These are phyloP conservation scores for Ustilago xerochloae DNA, from an alignment of 1,284 basidiomycete species.

Conservation along the genomic window DNA sequence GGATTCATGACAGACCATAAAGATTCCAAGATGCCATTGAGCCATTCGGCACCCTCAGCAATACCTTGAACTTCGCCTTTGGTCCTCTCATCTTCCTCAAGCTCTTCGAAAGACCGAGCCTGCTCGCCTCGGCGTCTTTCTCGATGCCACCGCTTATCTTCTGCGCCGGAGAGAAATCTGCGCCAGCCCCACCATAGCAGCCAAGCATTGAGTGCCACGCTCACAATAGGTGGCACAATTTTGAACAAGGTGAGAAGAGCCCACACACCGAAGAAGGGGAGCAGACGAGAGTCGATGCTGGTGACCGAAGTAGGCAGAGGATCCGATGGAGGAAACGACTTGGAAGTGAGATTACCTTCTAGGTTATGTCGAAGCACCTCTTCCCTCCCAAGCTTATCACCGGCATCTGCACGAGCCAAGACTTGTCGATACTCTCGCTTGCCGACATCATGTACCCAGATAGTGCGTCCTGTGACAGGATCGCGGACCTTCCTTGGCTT, in stretches of 20 bases:
- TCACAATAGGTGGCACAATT: conserved; percentile 10
- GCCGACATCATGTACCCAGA: conserved; percentile 36
- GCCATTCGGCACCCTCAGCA: conserved; percentile 53
- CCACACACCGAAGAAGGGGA: conserved; percentile 39
- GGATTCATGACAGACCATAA: conserved; percentile 54
- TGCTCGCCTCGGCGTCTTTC: conserved; percentile 31
- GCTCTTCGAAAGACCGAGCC: conserved; percentile 12
- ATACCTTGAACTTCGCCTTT: conserved; percentile 10
- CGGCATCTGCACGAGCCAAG: conserved; percentile 13
- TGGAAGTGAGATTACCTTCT: conserved; percentile 22
- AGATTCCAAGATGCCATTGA: conserved; percentile 45
- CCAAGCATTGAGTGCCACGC: conserved; percentile 43
- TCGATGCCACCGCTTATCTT: conserved; percentile 45
- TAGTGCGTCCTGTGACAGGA: conserved; percentile 34
- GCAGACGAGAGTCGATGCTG: conserved; percentile 17
- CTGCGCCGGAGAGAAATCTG: conserved; percentile 6
- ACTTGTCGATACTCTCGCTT: conserved; percentile 32
- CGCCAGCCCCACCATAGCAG: conserved; percentile 46
- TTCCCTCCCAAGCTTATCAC: conserved; percentile 11
- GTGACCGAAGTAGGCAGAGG: conserved; percentile 22
- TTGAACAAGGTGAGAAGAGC: conserved; percentile 15
- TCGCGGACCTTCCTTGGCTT: conserved; percentile 31
- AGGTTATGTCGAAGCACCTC: conserved; percentile 16
- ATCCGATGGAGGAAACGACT: conserved; percentile 32
- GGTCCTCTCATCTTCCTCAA: conserved; percentile 3